phyloP scores from a whole-genome alignment of 768 basidiomycete species.

The Xerocomellus intermedius region DNA sequence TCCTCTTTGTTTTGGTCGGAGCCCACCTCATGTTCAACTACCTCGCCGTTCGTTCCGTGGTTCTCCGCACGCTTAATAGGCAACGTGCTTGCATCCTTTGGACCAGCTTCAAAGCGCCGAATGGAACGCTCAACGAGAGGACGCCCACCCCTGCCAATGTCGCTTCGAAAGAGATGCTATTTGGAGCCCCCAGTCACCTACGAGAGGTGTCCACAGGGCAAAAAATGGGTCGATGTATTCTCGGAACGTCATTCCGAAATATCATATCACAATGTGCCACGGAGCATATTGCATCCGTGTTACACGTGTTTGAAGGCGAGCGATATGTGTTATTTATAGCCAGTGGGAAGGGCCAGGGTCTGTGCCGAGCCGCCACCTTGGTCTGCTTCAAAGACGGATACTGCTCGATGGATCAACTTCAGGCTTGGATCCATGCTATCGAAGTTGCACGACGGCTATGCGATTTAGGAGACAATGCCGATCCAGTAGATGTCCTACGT shows the following conservation, averaged over 20 bases:
- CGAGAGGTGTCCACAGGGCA: slow-evolving; percentile 36
- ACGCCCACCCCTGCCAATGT: slow-evolving; percentile 37
- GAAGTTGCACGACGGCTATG: slow-evolving; percentile 16
- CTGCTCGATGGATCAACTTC: slow-evolving; percentile 46
- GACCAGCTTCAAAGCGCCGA: slow-evolving; percentile 25
- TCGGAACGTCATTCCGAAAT: slow-evolving; percentile 47
- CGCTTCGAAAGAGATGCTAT: slow-evolving; percentile 44
- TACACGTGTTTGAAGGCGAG: slow-evolving; percentile 44
- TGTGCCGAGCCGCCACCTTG: slow-evolving; percentile 26
- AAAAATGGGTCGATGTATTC: slow-evolving; percentile 44
- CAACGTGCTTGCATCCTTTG: slow-evolving; percentile 58
- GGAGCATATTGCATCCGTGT: slow-evolving; percentile 25
- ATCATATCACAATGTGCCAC: slow-evolving; percentile 3
- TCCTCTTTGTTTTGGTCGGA: slow-evolving; percentile 49
- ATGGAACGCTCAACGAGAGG: slow-evolving; percentile 11
- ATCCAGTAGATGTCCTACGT: slow-evolving; percentile 6
- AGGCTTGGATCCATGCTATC: slow-evolving; percentile 46
- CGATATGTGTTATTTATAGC: slow-evolving; percentile 55
- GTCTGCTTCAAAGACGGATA: slow-evolving; percentile 55
- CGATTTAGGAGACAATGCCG: background rate
- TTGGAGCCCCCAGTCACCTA: slow-evolving; percentile 40
- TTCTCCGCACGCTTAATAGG: slow-evolving; percentile 56
- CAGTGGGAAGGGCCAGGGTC: background rate
- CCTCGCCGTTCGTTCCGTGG: slow-evolving; percentile 55
- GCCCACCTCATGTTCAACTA: slow-evolving; percentile 61